Evolutionary conservation across 202 grass and related monocot genomes (phyloP).

Genomic region (Musa balbisiana): DNA sequence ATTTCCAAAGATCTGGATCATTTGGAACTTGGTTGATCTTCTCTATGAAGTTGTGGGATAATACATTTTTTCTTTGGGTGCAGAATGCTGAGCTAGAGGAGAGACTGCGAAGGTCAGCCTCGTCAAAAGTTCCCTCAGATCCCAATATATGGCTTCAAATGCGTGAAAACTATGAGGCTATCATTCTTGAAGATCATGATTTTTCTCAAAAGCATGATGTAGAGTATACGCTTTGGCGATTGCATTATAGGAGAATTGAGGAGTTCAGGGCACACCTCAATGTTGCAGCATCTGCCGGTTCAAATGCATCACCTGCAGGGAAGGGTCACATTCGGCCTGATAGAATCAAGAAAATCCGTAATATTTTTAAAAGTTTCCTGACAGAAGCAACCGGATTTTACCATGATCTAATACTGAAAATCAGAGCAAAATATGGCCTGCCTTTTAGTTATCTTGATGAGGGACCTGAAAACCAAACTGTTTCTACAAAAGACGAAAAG

Average conservation of each 20-base stretch:
- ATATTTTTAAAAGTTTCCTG: constrained; percentile 47
- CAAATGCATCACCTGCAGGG: constrained; percentile 28
- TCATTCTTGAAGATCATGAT: constrained; percentile 52
- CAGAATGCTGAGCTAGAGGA: constrained; percentile 57
- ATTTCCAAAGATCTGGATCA: too few relatives aligned
- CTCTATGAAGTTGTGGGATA: constrained; percentile 5
- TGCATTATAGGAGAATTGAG: constrained; percentile 71
- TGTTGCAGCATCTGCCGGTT: constrained; percentile 24
- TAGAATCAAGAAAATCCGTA: constrained; percentile 49
- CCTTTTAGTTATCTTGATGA: constrained; percentile 42
- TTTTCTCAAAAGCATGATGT: constrained; percentile 61
- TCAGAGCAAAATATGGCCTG: constrained; percentile 47
- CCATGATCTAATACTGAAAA: constrained; percentile 68
- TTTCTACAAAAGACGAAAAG: constrained; percentile 40
- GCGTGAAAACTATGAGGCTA: constrained; percentile 69
- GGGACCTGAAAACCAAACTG: constrained; percentile 27
- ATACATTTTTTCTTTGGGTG: background rate
- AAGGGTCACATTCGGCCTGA: constrained; percentile 40
- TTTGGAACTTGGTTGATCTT: background rate
- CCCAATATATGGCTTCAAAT: constrained; percentile 65
- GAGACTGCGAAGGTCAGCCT: constrained; percentile 35
- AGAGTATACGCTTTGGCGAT: constrained; percentile 57
- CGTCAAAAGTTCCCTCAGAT: constrained; percentile 59
- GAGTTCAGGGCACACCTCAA: constrained; percentile 53
- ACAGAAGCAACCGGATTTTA: constrained; percentile 71